Base-by-base conservation (phyloP, 225 moss, liverwort and hornwort species). In the Pseudoscleropodium purum region DNA sequence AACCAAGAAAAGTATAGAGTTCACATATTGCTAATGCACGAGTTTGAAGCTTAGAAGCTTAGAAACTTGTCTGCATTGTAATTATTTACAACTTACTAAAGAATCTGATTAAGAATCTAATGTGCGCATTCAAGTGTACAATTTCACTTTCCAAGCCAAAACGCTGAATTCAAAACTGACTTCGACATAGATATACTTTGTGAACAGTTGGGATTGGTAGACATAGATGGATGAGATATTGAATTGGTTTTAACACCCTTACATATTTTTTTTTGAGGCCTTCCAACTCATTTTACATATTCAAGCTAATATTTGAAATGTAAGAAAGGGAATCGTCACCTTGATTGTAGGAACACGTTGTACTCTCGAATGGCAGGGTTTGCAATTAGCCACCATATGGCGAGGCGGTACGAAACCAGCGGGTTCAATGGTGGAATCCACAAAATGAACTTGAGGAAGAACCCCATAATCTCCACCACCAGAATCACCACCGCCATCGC, bases 311-410 rank as follows among this genome's bases (percentile, higher is more conserved):
- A 45, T 20, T 77, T 7, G n/a, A 5, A 18, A 59, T 81, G 61
- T 18, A 27, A 14, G 81, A 31, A 18, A 61, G 13, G 31, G 30
- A 39, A 9, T 23, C 49, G 60, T 61, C 52, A 84, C 91, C 84
- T 89, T 63, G 88, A 45, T 89, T 91, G 92, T 5, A 91, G 90
- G 77, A 69, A 93, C 18, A 86, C 45, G 61, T 88, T 96, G 89
- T 96, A 97, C 89, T 99, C 99, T 84, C 99, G 96, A 90, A 97
- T 96, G 60, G 97, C 96, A 37, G 99, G 97, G 90, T 96, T 99
- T 15, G 99, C 97, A 88, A 99, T 93, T 2, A 99, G 95, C 99
- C 99, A 99, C 99, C 99, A 99, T 25, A 97, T 87, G 59, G 95
- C 70, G 9, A 99, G 94, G 76, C 99, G 95, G 79, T 97, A 97